Conservation (phyloP, 1,284 basidiomycete genomes). For the Naganishia sp. region DNA sequence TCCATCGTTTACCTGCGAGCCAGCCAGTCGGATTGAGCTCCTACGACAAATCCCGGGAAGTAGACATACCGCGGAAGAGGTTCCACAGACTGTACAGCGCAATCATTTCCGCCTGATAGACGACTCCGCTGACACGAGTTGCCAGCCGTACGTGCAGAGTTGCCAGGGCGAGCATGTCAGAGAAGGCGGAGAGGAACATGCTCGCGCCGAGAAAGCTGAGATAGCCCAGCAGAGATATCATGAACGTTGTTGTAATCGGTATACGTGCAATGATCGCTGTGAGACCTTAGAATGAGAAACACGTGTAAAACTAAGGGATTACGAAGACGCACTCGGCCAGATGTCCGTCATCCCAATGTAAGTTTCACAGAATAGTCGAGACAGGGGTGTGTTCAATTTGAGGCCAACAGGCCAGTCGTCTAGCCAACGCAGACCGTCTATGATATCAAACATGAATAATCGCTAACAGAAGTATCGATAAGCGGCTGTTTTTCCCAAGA, state of each 20-base stretch:
- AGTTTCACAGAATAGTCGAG: constrained; percentile 72
- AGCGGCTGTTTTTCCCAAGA: not conserved
- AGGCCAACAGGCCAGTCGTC: constrained; percentile 94
- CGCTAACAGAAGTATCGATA: constrained; percentile 42
- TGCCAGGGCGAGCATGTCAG: constrained; percentile 48
- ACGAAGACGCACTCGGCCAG: constrained; percentile 64
- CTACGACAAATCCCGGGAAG: not conserved
- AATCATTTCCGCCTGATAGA: constrained; percentile 67
- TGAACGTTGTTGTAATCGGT: not conserved
- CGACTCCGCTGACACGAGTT: constrained; percentile 65
- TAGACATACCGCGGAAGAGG: constrained; percentile 78
- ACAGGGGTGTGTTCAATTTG: constrained; percentile 92
- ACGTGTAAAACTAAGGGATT: not conserved
- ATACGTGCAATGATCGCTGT: constrained; percentile 8
- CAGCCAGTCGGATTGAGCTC: not conserved
- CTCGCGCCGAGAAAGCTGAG: constrained; percentile 34
- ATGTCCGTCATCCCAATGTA: constrained; percentile 65
- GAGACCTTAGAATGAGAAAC: not conserved
- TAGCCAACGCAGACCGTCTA: constrained; percentile 72
- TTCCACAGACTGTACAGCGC: constrained; percentile 78
- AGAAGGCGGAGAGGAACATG: constrained; percentile 39
- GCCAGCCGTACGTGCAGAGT: constrained; percentile 75
- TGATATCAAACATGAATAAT: constrained; percentile 60
- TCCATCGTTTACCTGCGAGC: constrained; percentile 76
- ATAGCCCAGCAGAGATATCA: constrained; percentile 2